Percentiles rank a stretch among this genome's conserved stretches.
Evolutionary conservation across 1,284 basidiomycete species (phyloP).

Genomic region (Naganishia albida): DNA sequence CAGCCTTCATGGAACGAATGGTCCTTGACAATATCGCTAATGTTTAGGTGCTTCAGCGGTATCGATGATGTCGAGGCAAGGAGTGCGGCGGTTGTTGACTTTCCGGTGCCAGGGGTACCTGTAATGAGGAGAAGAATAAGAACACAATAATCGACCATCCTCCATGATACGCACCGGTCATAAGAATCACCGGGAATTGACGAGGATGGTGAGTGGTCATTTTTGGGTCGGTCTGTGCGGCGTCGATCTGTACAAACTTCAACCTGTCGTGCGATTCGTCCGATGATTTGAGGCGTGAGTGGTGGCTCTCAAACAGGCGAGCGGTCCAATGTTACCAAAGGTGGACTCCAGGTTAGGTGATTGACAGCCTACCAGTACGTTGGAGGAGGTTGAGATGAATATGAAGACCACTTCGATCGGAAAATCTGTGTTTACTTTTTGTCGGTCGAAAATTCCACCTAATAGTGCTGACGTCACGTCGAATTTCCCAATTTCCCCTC

Average conservation of each 20-base stretch:
- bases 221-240: slow-evolving; percentile 10
- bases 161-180: slow-evolving; percentile 89
- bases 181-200: slow-evolving; percentile 74
- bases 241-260: too few relatives aligned
- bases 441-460: background rate
- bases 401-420: background rate
- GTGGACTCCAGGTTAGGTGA: background rate
- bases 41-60: slow-evolving; percentile 78
- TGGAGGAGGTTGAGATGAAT: background rate
- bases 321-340: too few relatives aligned
- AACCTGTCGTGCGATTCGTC: too few relatives aligned
- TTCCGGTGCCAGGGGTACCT: slow-evolving; percentile 64
- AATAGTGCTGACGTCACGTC: slow-evolving; percentile 2
- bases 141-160: too few relatives aligned
- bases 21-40: slow-evolving; percentile 86
- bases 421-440: slow-evolving; percentile 13
- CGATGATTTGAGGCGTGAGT: too few relatives aligned
- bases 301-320: too few relatives aligned
- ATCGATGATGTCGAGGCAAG: slow-evolving; percentile 61
- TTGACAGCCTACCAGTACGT: background rate
- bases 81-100: slow-evolving; percentile 85
- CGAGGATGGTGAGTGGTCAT: slow-evolving; percentile 55
- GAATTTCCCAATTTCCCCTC: background rate
- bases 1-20: slow-evolving; percentile 78
- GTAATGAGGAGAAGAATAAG: background rate